Percentiles rank a stretch among this genome's conserved stretches.
Conservation (phyloP, 2,329 filamentous ascomycete genomes). For the Aspergillus flavus region DNA sequence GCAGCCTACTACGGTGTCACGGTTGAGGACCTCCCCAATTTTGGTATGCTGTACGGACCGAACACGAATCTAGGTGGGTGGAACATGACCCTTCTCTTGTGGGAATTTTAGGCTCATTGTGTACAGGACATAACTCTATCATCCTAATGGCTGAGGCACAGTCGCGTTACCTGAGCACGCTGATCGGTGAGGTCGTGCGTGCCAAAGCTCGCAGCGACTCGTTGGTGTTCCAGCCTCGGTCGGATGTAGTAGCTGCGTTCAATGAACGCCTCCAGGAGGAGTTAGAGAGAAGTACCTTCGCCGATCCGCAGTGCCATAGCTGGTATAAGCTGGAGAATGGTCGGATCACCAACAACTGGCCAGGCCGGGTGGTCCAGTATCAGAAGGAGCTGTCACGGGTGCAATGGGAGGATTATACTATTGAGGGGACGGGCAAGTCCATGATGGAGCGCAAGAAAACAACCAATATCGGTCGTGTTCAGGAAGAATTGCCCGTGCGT, state of each 20-base stretch:
- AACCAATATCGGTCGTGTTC: constrained; percentile 33
- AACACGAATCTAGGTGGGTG: constrained; percentile 53
- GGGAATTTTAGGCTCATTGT: not conserved
- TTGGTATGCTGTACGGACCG: constrained; percentile 61
- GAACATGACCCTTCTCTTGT: not conserved
- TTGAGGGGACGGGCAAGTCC: constrained; percentile 28
- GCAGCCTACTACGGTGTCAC: constrained; percentile 55
- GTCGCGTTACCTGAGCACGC: constrained; percentile 54
- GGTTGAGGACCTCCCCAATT: constrained; percentile 57
- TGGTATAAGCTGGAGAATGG: constrained; percentile 62
- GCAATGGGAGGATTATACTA: constrained; percentile 35
- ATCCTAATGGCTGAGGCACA: constrained; percentile 66
- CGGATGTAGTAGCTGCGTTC: constrained; percentile 42
- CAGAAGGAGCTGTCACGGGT: constrained; percentile 45
- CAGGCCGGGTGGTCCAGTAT: constrained; percentile 57
- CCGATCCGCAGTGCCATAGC: constrained; percentile 55
- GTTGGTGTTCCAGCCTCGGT: constrained; percentile 51
- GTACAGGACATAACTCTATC: constrained; percentile 56
- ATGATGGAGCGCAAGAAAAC: constrained; percentile 26
- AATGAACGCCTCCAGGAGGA: constrained; percentile 51
- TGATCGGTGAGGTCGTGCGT: constrained; percentile 53
- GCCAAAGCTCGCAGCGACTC: constrained; percentile 44
- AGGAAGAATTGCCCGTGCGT: constrained; percentile 40
- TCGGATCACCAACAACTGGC: constrained; percentile 61
- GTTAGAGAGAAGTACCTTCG: constrained; percentile 52